Percentiles rank a stretch among this genome's conserved stretches.
Evolutionary conservation across 805 yeast species (phyloP).

Genomic region (Candida boleticola): DNA sequence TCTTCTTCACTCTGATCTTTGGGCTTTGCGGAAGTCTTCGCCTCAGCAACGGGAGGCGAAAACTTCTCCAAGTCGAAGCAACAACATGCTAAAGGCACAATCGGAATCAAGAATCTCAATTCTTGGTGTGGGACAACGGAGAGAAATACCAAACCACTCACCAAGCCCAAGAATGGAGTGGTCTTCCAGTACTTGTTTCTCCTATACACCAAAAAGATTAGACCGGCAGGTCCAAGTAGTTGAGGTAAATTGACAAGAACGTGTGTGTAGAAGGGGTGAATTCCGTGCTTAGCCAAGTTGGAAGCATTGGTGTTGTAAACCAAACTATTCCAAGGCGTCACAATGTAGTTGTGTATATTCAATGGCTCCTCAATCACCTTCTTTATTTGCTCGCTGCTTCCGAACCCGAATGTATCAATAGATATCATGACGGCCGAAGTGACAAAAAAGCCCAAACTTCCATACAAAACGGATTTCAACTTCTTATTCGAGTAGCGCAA

Average conservation of each 20-base stretch:
- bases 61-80: slow-evolving; percentile 48
- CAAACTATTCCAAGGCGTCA: slow-evolving; percentile 78
- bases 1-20: neutral
- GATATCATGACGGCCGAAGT: slow-evolving; percentile 39
- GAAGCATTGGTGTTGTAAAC: slow-evolving; percentile 57
- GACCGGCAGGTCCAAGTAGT: slow-evolving; percentile 70
- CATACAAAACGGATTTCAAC: slow-evolving; percentile 26
- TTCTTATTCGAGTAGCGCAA: slow-evolving; percentile 31
- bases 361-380: slow-evolving; percentile 11
- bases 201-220: slow-evolving; percentile 45
- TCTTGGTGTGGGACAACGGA: slow-evolving; percentile 91
- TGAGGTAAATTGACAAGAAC: slow-evolving; percentile 73
- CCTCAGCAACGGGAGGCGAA: neutral
- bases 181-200: slow-evolving; percentile 41
- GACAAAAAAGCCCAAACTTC: slow-evolving; percentile 26
- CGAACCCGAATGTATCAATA: slow-evolving; percentile 54
- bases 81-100: slow-evolving; percentile 66
- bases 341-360: slow-evolving; percentile 30
- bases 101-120: slow-evolving; percentile 78
- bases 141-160: slow-evolving; percentile 60
- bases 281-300: slow-evolving; percentile 76
- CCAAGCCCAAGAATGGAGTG: slow-evolving; percentile 56
- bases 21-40: neutral
- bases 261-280: slow-evolving; percentile 79
- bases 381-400: neutral